Base-by-base conservation (phyloP, 768 basidiomycete species). In the Pleurotus ostreatus region DNA sequence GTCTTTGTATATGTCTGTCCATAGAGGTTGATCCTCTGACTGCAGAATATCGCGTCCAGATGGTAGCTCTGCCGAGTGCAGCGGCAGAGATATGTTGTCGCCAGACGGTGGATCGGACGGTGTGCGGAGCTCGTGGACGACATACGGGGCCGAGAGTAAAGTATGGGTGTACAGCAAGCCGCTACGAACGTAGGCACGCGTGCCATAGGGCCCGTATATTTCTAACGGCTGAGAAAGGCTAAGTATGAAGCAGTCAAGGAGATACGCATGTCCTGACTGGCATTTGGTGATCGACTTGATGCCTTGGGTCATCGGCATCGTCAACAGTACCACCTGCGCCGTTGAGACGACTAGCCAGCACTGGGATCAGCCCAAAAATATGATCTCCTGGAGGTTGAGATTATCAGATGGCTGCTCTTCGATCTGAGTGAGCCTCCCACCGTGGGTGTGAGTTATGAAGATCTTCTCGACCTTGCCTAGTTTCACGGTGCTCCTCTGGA, bases 401-500 rank as follows among this genome's bases (percentile, higher is more conserved):
- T 53, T 38, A 16, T 54, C 16, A 43, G 46, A 2, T 38, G 18
- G 16, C 23, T 37, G 43, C 37, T 26, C 22, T 41, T 25, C 6
- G 16, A 23, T 1, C 25, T 40, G 48, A 38, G 34, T n/a, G 13
- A 6, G 11, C 22, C 63, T 73, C 34, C 55, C 20, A 90, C 92
- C 92, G 71, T 94, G 93, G 0, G 88, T 88, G 70, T 95, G 93
- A 1, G 93, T 94, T 58, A 94, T 84, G 67, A 94, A 93, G 23
- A 95, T 82, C 68, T 92, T 92, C 57, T 81, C 78, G 47, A 94
- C 86, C 64, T 69, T 85, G 26, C 89, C 86, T 84, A 91, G 87
- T 68, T 83, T 88, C n/a, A 94, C 76, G 1, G 55, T 61, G 59
- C 86, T 88, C 66, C 79, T 82, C 68, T 91, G 88, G 3, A 92